phyloP scores from a whole-genome alignment of 768 basidiomycete species.

The Artomyces pyxidatus region DNA sequence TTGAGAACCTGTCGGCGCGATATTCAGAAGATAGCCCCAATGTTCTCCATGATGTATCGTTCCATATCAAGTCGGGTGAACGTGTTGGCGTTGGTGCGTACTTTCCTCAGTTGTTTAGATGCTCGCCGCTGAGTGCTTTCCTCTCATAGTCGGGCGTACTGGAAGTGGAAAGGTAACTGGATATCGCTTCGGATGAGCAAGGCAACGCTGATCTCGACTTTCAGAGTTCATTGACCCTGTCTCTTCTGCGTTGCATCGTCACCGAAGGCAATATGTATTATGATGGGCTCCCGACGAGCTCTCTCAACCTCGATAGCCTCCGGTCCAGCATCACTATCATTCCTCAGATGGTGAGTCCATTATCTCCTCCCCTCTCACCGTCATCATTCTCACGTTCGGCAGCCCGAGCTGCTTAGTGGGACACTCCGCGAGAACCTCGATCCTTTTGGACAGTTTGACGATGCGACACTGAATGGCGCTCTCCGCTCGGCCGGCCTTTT shows the following conservation, averaged over 20 bases:
- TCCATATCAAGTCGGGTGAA: conserved; percentile 47
- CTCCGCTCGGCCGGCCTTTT: conserved; percentile 41
- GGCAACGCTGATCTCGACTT: too few species aligned
- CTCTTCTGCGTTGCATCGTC: conserved; percentile 45
- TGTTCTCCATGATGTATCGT: conserved; percentile 44
- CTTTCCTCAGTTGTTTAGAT: background rate
- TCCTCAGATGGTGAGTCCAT: conserved; percentile 39
- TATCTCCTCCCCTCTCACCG: background rate
- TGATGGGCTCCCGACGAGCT: conserved; percentile 38
- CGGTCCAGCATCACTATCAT: conserved; percentile 51
- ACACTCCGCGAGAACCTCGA: conserved; percentile 53
- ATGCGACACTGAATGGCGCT: conserved; percentile 41
- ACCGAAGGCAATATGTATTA: conserved; percentile 45
- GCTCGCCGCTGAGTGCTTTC: background rate
- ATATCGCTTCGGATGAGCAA: too few species aligned
- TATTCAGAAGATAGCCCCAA: conserved; percentile 43
- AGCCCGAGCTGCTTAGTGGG: conserved; percentile 48
- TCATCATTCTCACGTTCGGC: conserved; percentile 6
- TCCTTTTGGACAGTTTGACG: conserved; percentile 48
- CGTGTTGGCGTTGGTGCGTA: conserved; percentile 45
- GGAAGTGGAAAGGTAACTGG: conserved; percentile 42
- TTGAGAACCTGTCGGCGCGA: conserved; percentile 44
- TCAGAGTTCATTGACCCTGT: conserved; percentile 44
- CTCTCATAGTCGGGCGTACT: conserved; percentile 46
- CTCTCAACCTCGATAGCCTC: conserved; percentile 45